Percentiles rank a stretch among this genome's conserved stretches.
Evolutionary conservation across 495 filamentous ascomycete species (phyloP).

Genomic region (Neurospora tetrasperma): DNA sequence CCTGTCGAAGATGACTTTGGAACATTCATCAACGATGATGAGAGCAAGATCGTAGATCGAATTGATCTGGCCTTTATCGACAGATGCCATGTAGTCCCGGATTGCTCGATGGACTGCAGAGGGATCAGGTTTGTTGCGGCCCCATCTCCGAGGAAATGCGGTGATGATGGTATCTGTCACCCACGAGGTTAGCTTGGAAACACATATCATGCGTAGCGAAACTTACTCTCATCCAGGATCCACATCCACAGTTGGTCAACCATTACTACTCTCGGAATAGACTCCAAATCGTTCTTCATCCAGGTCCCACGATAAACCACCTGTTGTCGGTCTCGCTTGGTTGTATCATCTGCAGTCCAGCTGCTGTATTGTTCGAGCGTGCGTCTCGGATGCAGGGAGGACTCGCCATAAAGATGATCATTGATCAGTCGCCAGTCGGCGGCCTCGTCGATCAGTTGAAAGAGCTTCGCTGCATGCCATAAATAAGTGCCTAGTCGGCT

Average conservation of each 20-base stretch:
- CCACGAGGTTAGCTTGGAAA: neutral
- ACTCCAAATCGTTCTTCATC: conserved; percentile 13
- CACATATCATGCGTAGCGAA: neutral
- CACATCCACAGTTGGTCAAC: conserved; percentile 70
- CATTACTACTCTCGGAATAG: conserved; percentile 59
- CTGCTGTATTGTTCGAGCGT: conserved; percentile 16
- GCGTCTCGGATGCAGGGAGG: conserved; percentile 10
- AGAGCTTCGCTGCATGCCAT: conserved; percentile 18
- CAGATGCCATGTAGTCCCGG: conserved; percentile 28
- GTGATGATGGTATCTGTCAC: conserved; percentile 49
- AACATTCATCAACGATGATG: conserved; percentile 26
- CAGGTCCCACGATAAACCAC: conserved; percentile 14
- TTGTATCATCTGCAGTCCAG: conserved; percentile 15
- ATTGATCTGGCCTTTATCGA: conserved; percentile 41
- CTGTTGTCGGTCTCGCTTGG: conserved; percentile 13
- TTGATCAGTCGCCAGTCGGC: conserved; percentile 18
- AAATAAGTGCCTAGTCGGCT: conserved; percentile 15
- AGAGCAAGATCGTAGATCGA: conserved; percentile 57
- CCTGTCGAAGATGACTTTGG: conserved; percentile 43
- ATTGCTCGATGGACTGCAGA: conserved; percentile 51
- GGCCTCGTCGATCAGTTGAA: conserved; percentile 19
- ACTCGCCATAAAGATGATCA: conserved; percentile 14
- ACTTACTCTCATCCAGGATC: conserved; percentile 44
- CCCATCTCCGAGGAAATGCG: conserved; percentile 57
- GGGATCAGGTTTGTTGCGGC: conserved; percentile 56